Base-by-base conservation (phyloP, 768 basidiomycete genomes). In the Mycena rebaudengoi region DNA sequence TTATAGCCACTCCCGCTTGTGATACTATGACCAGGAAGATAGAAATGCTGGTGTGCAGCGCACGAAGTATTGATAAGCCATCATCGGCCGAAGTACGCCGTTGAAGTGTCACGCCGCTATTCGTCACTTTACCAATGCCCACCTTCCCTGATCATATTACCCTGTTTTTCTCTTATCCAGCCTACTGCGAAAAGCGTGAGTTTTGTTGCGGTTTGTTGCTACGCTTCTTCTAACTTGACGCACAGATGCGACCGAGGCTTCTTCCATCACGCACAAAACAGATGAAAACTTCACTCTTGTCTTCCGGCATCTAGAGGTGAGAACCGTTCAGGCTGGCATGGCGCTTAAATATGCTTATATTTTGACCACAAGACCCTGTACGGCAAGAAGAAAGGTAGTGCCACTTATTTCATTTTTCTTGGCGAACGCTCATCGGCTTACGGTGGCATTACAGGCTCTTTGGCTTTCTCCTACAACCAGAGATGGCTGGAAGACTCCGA, bases 281-380 rank as follows among this genome's bases (percentile, higher is more conserved):
- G 28, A 37, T 23, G 41, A 61, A 46, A 45, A 16, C 13, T 32
- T 61, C 2, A 20, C n/a, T 13, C 18, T 16, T 5, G 25, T 45
- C 11, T 61, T 61, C 33, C 60, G 60, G n/a, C 49, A 39, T n/a
- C 13, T 61, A 44, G 60, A 61, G 60, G 60, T 26, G 20, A 45
- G 50, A 11, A 5, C 16, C 10, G 18, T 29, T 7, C 44, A 30
- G 11, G 21, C 21, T 44, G 12, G 8, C 20, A 20, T 10, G 8
- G 10, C 12, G 8, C 8, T 10, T 8, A 23, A 20, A 14, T 7
- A 10, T 44, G 43, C 8, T 4, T 28, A 7, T 29, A 20, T 29
- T 18, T 6, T 7, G 41, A 21, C 10, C 23, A 21, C 1, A 7
- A 62, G 60, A 26, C 28, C 1, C 8, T 54, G 1, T 62, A 28